Percentiles rank a stretch among this genome's conserved stretches.
phyloP scores from a whole-genome alignment of 139 green algal species.

The Pseudopediastrum boryanum region DNA sequence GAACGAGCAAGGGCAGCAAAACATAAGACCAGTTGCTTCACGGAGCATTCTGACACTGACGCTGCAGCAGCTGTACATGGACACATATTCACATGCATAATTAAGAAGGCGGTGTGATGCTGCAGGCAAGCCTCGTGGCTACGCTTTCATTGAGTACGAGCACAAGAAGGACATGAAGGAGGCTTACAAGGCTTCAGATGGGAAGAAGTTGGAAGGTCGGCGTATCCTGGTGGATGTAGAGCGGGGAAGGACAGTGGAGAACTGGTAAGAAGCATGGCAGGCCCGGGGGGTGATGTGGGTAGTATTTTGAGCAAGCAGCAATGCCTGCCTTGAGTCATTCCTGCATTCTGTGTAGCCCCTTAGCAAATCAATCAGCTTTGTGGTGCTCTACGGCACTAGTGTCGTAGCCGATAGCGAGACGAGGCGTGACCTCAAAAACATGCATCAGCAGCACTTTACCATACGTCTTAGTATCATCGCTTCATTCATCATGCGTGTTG shows the following conservation, averaged over 20 bases:
- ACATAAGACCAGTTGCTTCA: no score
- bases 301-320: neutral
- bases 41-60: no score
- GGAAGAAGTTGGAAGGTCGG: conserved; percentile 80
- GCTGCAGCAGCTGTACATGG: no score
- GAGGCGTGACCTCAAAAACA: neutral
- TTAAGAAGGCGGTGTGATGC: no score
- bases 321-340: neutral
- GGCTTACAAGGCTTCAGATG: conserved; percentile 87
- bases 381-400: neutral
- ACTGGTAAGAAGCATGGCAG: conserved; percentile 62
- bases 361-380: neutral
- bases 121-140: conserved; percentile 83
- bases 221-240: conserved; percentile 88
- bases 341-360: neutral
- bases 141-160: conserved; percentile 93
- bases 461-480: no score
- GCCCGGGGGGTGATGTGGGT: no score
- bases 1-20: no score
- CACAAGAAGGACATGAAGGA: conserved; percentile 94
- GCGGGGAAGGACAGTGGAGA: conserved; percentile 85
- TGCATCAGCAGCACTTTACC: neutral
- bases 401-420: neutral
- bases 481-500: no score
- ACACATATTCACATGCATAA: no score